Conservation (phyloP, 306 rosid genomes). For the Begonia loranthoides region DNA sequence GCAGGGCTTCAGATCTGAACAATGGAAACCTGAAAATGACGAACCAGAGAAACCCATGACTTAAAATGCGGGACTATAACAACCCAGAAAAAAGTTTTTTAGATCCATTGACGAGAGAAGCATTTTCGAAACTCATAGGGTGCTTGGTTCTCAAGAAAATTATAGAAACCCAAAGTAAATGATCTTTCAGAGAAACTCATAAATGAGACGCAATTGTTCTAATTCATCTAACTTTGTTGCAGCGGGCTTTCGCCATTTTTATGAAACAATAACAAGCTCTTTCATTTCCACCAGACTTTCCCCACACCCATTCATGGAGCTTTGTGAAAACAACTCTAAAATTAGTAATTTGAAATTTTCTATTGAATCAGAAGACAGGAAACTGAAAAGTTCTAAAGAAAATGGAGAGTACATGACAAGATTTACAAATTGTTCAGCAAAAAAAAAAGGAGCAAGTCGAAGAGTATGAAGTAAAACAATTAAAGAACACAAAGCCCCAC, state of each 20-base stretch:
- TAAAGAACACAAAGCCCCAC: no score
- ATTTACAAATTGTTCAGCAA: not conserved
- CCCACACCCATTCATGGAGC: slow-evolving; percentile 1
- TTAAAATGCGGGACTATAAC: slow-evolving; percentile 5
- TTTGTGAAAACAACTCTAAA: not conserved
- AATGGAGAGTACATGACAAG: no score
- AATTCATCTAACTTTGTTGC: not conserved
- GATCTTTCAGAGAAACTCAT: slow-evolving; percentile 1
- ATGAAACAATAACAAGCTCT: slow-evolving; percentile 4
- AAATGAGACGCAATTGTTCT: not conserved
- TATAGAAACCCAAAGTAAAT: slow-evolving; percentile 9
- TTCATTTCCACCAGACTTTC: slow-evolving; percentile 5
- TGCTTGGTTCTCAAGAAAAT: slow-evolving; percentile 19
- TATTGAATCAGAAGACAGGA: not conserved
- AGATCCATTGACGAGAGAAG: slow-evolving; percentile 13
- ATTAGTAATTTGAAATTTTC: slow-evolving; percentile 2
- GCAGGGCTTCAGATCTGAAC: slow-evolving; percentile 45
- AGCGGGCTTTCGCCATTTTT: slow-evolving; percentile 3
- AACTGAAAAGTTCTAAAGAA: not conserved
- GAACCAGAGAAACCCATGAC: slow-evolving; percentile 8
- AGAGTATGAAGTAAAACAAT: not conserved
- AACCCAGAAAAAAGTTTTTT: slow-evolving; percentile 3
- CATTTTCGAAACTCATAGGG: slow-evolving; percentile 12
- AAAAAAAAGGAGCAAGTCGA: not conserved
- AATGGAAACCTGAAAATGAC: slow-evolving; percentile 16